Evolutionary conservation across 2,329 filamentous ascomycete genomes (phyloP).

Genomic region (Ophiostoma tasmaniense): DNA sequence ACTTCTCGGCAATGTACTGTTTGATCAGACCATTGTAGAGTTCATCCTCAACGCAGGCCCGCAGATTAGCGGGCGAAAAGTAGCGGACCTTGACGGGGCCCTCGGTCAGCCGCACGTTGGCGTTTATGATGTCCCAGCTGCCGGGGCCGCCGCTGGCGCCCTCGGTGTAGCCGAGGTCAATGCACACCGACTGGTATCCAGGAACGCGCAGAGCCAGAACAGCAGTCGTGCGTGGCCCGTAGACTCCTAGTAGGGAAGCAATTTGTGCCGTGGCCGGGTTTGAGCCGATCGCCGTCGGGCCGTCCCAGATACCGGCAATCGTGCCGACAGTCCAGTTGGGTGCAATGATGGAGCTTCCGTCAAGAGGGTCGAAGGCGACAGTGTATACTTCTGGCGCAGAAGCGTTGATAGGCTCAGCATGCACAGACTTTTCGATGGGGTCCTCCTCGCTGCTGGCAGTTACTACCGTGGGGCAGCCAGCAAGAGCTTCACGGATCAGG

Average conservation of each 20-base stretch:
- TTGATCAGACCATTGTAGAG: constrained; percentile 42
- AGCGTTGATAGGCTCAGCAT: constrained; percentile 1
- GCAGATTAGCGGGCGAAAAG: constrained; percentile 55
- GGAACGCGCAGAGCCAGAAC: constrained; percentile 46
- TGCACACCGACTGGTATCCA: constrained; percentile 32
- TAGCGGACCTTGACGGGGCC: constrained; percentile 40
- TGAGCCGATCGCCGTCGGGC: constrained; percentile 35
- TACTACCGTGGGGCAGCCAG: constrained; percentile 35
- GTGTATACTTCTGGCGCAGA: constrained; percentile 39
- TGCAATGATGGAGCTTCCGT: constrained; percentile 53
- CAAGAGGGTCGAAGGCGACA: constrained; percentile 54
- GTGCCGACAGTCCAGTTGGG: constrained; percentile 52
- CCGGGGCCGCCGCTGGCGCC: background rate
- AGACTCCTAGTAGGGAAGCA: constrained; percentile 44
- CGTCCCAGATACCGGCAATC: constrained; percentile 53
- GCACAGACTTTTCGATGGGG: constrained; percentile 38
- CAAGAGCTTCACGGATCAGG: constrained; percentile 38
- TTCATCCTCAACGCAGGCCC: constrained; percentile 43
- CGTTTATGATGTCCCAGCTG: constrained; percentile 34
- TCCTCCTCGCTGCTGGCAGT: constrained; percentile 55
- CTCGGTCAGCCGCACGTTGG: constrained; percentile 30
- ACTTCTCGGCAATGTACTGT: constrained; percentile 42
- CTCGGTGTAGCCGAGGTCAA: constrained; percentile 40
- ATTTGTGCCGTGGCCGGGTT: constrained; percentile 35
- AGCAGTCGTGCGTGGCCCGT: constrained; percentile 47